Evolutionary conservation across 192 early-diverging fungal genomes (phyloP).

Genomic region (Coemansia sp.): DNA sequence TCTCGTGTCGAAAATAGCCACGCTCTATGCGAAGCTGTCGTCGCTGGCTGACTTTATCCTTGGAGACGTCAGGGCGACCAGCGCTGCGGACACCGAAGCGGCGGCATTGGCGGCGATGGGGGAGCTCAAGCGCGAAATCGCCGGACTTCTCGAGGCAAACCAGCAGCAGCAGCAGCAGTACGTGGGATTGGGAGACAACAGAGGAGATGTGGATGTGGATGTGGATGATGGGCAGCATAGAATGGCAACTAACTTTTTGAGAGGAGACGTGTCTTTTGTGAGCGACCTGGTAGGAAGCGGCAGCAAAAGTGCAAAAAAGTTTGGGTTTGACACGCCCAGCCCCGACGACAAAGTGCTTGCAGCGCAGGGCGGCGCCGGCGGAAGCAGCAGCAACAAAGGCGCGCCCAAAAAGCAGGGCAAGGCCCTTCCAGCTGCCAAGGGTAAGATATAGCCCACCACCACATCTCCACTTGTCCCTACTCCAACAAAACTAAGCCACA

Average conservation of each 20-base stretch:
- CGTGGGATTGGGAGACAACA: background rate
- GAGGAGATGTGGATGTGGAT: background rate
- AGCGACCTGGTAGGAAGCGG: slow-evolving; percentile 27
- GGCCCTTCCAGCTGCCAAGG: slow-evolving; percentile 20
- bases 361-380: slow-evolving; percentile 49
- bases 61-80: background rate
- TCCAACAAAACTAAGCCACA: background rate
- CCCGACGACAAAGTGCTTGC: slow-evolving; percentile 76
- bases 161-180: slow-evolving; percentile 3
- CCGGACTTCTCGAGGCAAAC: slow-evolving; percentile 13
- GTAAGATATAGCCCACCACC: slow-evolving; percentile 20
- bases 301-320: slow-evolving; percentile 24
- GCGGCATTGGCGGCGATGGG: background rate
- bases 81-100: background rate
- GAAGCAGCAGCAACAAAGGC: background rate
- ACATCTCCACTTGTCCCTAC: background rate
- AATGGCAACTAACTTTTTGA: slow-evolving; percentile 8
- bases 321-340: slow-evolving; percentile 76
- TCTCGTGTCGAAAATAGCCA: slow-evolving; percentile 7
- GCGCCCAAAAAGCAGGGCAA: slow-evolving; percentile 9
- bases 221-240: background rate
- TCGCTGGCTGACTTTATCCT: slow-evolving; percentile 45
- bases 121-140: slow-evolving; percentile 21
- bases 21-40: slow-evolving; percentile 40
- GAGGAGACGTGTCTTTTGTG: slow-evolving; percentile 35